Conservation (phyloP, 163 green algal genomes). For the Prototheca wickerhamii region DNA sequence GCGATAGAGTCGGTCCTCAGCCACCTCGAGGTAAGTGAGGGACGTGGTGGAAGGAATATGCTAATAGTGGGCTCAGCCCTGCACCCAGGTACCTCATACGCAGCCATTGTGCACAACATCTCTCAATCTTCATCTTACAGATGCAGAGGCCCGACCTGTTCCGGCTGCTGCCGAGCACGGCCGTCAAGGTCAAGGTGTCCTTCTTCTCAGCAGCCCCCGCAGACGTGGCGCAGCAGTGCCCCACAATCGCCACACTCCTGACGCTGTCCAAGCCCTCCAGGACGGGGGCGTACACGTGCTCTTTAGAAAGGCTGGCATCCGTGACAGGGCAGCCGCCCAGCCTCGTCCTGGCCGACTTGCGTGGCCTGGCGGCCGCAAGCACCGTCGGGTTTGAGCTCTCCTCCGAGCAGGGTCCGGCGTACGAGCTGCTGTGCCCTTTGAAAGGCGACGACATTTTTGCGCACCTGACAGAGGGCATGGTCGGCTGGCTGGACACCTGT, state of each 20-base stretch:
- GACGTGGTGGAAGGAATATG: neutral
- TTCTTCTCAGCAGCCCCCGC: conserved; percentile 52
- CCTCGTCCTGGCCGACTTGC: conserved; percentile 16
- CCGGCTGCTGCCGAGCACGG: conserved; percentile 37
- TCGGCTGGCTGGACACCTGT: neutral
- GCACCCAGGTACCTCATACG: too few relatives aligned
- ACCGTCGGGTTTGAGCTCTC: conserved; percentile 29
- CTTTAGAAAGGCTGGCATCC: conserved; percentile 17
- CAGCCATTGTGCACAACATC: too few relatives aligned
- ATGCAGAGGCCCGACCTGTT: conserved; percentile 9
- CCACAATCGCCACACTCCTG: conserved; percentile 43
- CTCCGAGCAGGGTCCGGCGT: conserved; percentile 10
- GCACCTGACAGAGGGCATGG: neutral
- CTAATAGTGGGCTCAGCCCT: too few relatives aligned
- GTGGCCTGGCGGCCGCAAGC: conserved; percentile 6
- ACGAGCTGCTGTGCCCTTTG: conserved; percentile 19
- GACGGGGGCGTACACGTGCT: conserved; percentile 23
- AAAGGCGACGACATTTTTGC: too few relatives aligned
- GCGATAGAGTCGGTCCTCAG: conserved; percentile 61
- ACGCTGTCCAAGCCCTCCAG: conserved; percentile 15
- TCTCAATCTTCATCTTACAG: conserved; percentile 1
- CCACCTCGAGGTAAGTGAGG: conserved; percentile 54
- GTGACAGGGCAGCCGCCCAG: conserved; percentile 3
- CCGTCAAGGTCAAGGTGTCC: conserved; percentile 38
- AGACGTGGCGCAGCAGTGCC: conserved; percentile 31